Evolutionary conservation across 805 yeast genomes (phyloP).

Genomic region (Wickerhamomyces canadensis): DNA sequence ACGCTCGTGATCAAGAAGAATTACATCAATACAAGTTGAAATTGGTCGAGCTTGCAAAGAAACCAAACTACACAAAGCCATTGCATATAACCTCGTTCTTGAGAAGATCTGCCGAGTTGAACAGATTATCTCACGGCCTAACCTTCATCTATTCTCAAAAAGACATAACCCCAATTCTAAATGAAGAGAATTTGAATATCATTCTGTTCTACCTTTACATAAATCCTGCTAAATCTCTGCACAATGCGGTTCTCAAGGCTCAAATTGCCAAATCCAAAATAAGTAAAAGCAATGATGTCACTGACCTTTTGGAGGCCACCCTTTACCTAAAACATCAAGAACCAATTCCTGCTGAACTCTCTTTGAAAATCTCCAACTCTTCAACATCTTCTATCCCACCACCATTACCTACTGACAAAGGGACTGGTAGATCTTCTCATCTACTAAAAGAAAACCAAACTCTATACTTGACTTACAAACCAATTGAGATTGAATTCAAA

Average conservation of each 20-base stretch:
- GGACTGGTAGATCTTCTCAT: background rate
- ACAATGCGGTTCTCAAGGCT: conserved; percentile 10
- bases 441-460: conserved; percentile 9
- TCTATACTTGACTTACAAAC: conserved; percentile 19
- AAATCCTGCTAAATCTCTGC: conserved; percentile 15
- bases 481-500: conserved; percentile 15
- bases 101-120: conserved; percentile 19
- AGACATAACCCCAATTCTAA: conserved; percentile 6
- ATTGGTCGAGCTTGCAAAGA: conserved; percentile 15
- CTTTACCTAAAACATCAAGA: conserved; percentile 10
- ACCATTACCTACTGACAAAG: background rate
- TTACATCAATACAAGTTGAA: conserved; percentile 10
- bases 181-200: conserved; percentile 14
- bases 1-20: conserved; percentile 15
- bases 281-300: conserved; percentile 5
- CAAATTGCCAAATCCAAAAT: conserved; percentile 10
- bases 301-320: conserved; percentile 15
- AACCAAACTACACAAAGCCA: conserved; percentile 17
- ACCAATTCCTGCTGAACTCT: conserved; percentile 10
- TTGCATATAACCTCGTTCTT: conserved; percentile 16
- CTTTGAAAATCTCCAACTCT: conserved; percentile 2
- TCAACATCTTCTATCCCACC: background rate
- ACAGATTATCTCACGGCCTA: conserved; percentile 18
- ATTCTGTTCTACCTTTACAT: conserved; percentile 18
- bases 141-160: conserved; percentile 16